Base-by-base conservation (phyloP, 2,329 filamentous ascomycete genomes). In the Talaromyces verruculosus region DNA sequence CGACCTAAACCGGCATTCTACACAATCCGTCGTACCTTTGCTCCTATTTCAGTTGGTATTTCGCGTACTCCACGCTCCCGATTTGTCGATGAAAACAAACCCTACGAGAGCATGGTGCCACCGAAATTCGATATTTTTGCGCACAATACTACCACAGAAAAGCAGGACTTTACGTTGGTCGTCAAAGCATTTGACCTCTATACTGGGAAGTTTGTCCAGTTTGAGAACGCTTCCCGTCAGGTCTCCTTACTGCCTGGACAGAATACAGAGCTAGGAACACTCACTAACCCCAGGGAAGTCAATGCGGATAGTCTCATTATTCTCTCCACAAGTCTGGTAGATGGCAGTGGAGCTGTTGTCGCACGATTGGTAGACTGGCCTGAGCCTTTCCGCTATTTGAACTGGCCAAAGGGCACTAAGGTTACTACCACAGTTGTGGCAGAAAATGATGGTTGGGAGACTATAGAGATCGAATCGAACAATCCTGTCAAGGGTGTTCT, bases 341-440 rank as follows among this genome's bases (percentile, higher is more conserved):
- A 64, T 15, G 5, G 5, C 5, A 47, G 33, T 2, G 45, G 19
- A 5, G 15, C 39, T 10, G 28, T 43, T 10, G 1, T 64, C 1
- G 45, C 63, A 19, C 55, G 57, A 25, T 43, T 43, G 6, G 43
- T 61, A 15, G 41, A 49, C 43, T 65, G 43, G 55, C 63, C 55
- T 25, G 39, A 61, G 28, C 63, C 63, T 3, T 19, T 61, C 15
- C 59, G 59, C 37, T 65, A 65, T 35, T 22, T 65, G 41, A 39
- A 19, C 13, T 55, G 47, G 11, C 8, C 49, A 3, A 17, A 28
- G 3, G 49, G 17, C 15, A 28, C 30, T 13, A 33, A 8, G 15
- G 11, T 33, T 28, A 30, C 49, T 8, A 53, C 15, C 11, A 28
- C 22, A 2, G 13, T 53, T 28, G 22, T 33, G 3, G 13, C 22